These are phyloP conservation scores for Bretziella fagacearum DNA, from an alignment of 2,329 filamentous ascomycete genomes.

Conservation along the genomic window DNA sequence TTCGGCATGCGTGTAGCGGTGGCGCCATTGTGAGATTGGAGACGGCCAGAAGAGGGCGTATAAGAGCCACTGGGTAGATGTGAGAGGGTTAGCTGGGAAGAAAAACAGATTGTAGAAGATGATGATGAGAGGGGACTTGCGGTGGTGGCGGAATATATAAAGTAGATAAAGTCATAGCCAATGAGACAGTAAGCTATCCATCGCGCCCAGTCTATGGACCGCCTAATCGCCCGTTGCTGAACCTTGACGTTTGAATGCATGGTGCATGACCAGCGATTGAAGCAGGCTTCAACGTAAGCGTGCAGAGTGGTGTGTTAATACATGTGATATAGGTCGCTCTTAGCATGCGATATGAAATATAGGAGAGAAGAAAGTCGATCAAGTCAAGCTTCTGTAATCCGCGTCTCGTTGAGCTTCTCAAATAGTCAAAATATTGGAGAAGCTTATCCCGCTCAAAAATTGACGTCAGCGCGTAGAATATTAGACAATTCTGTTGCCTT, in stretches of 20 bases:
- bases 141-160: conserved; percentile 2
- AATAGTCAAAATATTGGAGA: too few species aligned
- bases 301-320: too few species aligned
- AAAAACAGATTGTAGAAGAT: neutral
- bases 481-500: too few species aligned
- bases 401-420: too few species aligned
- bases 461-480: too few species aligned
- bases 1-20: conserved; percentile 40
- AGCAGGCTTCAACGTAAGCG: neutral
- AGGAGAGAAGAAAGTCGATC: too few species aligned
- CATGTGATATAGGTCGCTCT: too few species aligned
- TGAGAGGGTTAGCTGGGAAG: too few species aligned
- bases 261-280: neutral
- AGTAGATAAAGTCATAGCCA: conserved; percentile 10
- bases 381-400: too few species aligned
- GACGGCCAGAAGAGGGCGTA: conserved; percentile 10
- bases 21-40: conserved; percentile 10
- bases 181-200: conserved; percentile 2
- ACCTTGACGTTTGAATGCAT: neutral
- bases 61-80: conserved; percentile 13
- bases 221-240: neutral
- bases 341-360: too few species aligned
- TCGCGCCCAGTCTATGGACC: neutral
- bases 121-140: neutral
- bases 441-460: too few species aligned